Evolutionary conservation across 169 alveolate genomes (phyloP).

Genomic region (Cryptosporidium xiaoi): DNA sequence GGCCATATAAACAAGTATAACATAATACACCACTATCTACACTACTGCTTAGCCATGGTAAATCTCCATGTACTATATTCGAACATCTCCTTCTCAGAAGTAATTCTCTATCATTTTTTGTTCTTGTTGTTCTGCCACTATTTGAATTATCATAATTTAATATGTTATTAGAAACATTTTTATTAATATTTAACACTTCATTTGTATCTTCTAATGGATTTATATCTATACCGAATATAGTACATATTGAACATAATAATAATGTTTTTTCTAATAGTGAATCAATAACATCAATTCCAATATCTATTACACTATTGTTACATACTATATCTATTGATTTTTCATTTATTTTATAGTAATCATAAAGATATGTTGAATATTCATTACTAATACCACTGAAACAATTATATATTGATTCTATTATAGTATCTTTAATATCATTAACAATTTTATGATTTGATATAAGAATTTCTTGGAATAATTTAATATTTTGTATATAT

Average conservation of each 20-base stretch:
- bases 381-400: conserved; percentile 5
- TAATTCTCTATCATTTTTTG: conserved; percentile 22
- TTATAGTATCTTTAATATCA: conserved; percentile 12
- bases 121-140: not conserved
- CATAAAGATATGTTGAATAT: not conserved
- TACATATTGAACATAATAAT: conserved; percentile 50
- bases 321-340: not conserved
- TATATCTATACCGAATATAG: conserved; percentile 63
- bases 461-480: conserved; percentile 44
- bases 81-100: conserved; percentile 68
- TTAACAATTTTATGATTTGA: conserved; percentile 7
- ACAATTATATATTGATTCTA: conserved; percentile 6
- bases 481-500: conserved; percentile 50
- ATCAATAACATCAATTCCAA: not conserved
- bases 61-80: conserved; percentile 49
- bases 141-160: not conserved
- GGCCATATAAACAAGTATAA: conserved; percentile 47
- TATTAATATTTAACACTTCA: not conserved
- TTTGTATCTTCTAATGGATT: conserved; percentile 37
- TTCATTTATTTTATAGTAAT: not conserved
- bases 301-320: not conserved
- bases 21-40: conserved; percentile 69
- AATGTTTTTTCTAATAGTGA: conserved; percentile 17
- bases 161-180: not conserved
- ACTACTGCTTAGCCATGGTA: conserved; percentile 74